Base-by-base conservation (phyloP, 2,329 filamentous ascomycete species). In the Epichloe scottii region DNA sequence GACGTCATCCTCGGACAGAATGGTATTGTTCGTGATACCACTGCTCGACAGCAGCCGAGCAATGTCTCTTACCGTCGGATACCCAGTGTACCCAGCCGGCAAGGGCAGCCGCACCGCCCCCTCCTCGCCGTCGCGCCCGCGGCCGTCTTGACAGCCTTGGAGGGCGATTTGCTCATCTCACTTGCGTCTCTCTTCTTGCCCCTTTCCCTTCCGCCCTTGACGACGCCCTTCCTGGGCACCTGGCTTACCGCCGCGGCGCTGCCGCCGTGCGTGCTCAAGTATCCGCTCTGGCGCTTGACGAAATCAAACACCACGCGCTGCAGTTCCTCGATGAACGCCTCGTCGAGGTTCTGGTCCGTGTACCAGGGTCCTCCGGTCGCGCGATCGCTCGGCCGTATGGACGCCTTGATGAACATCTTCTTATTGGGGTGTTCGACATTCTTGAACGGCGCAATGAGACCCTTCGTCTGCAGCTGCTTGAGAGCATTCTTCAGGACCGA, bases 331-430 rank as follows among this genome's bases (percentile, higher is more conserved):
- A 97, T 90, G 64, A 98, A 88, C 53, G 85, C 86, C 56, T 87
- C 84, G 67, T 98, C 93, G 12, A 97, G 77, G 57, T 90, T 86
- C 49, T 89, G 87, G 56, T 95, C 89, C 7, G 87, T 90, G 66
- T 93, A 96, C 88, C 91, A 98, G 8, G 89, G 86, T 2, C 93
- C 93, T 46, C 93, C 93, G 0, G 89, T 95, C 45, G 94, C 87
- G 55, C 93, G 86, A 55, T 96, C 90, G 50, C 85, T 88, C 0
- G 93, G 91, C 11, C 82, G 81, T 54, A 98, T 78, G 55, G 84
- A 84, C 50, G 84, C 81, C 62, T 95, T 84, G 77, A 98, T 95
- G 75, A 93, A 98, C 78, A 95, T 95, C 70, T 95, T 95, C 64
- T 93, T 86, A 58, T 84, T 87, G 30, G 89, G 88, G 63, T 87